Evolutionary conservation across 148 eudicot species (phyloP), one percentile per base, ranked within the genome.

Genomic region (Cornus suecica): DNA sequence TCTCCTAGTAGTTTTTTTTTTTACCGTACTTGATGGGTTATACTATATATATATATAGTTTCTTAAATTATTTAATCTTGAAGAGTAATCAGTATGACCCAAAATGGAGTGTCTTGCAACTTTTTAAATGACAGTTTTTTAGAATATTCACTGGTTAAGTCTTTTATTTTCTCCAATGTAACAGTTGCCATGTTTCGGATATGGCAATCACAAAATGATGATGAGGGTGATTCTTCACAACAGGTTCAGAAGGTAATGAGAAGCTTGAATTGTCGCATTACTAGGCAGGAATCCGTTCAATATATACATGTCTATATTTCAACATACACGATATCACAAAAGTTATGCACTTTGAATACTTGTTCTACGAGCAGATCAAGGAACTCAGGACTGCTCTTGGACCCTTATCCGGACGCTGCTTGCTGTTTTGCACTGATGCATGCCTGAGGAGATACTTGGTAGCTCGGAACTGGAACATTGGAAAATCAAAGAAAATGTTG

Each of bases 391-490:
- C 77, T 74, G 94, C 89, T 70, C 80, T 94, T 68, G 97, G 90
- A 37, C 83, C 87, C 29, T 77, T 89, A 30, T 87, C 92, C 71
- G 92, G 86, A 15, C 97, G 92, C 31, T 76, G 76, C 69, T 74
- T 72, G 69, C 83, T 81, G 72, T 92, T 82, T 72, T 91, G 99
- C 79, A 82, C 86, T 28, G 97, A 95, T 80, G 87, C 88, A 65
- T 90, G 97, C 81, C 83, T 95, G 69, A 87, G 85, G 81, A 87
- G 97, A 74, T 95, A 95, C 63, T 83, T 95, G 65, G 94, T 82
- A 87, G 97, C 97, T 73, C 87, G 99, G 70, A 88, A 82, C 76
- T 92, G 97, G 97, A 95, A 95, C 77, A 86, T 89, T 63, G 94
- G 80, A 42, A 92, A 88, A 70, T 96, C 99, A 22, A 84, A 79